phyloP scores from a whole-genome alignment of 345 rosid genomes.

The Aquilaria malaccensis region DNA sequence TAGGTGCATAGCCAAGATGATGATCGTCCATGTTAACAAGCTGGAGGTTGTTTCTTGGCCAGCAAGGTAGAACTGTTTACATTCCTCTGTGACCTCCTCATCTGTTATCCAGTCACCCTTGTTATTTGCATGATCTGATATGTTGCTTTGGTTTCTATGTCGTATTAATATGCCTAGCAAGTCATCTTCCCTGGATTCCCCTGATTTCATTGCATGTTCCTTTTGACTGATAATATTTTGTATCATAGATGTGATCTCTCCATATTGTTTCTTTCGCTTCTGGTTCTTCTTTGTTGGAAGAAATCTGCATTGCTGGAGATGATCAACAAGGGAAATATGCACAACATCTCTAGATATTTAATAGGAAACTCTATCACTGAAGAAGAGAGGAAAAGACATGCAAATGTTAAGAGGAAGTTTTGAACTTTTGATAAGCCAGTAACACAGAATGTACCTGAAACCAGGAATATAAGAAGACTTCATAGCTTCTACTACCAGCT shows the following conservation, averaged over 20 bases:
- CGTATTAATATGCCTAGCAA: slow-evolving; percentile 37
- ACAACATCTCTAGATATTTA: background rate
- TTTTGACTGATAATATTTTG: slow-evolving; percentile 24
- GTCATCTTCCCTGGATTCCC: slow-evolving; percentile 22
- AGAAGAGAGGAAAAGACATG: background rate
- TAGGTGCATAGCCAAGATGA: slow-evolving; percentile 42
- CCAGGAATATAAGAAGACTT: slow-evolving; percentile 39
- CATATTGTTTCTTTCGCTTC: slow-evolving; percentile 30
- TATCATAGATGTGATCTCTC: slow-evolving; percentile 25
- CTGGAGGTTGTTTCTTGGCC: slow-evolving; percentile 59
- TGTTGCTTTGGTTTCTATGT: slow-evolving; percentile 15
- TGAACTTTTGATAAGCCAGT: no score
- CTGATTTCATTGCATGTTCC: slow-evolving; percentile 22
- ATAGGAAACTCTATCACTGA: background rate
- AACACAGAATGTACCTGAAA: slow-evolving; percentile 24
- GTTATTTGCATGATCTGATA: slow-evolving; percentile 13
- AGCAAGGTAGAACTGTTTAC: slow-evolving; percentile 45
- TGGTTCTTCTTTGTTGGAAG: slow-evolving; percentile 43
- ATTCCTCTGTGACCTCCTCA: slow-evolving; percentile 47
- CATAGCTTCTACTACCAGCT: slow-evolving; percentile 31
- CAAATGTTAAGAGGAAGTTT: background rate
- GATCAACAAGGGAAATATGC: background rate
- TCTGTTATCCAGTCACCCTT: slow-evolving; percentile 22
- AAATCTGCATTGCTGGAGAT: slow-evolving; percentile 19
- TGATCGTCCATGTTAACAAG: slow-evolving; percentile 40